Evolutionary conservation across 352 stramenopile genomes (phyloP).

Genomic region (Thraustochytrium striatum): DNA sequence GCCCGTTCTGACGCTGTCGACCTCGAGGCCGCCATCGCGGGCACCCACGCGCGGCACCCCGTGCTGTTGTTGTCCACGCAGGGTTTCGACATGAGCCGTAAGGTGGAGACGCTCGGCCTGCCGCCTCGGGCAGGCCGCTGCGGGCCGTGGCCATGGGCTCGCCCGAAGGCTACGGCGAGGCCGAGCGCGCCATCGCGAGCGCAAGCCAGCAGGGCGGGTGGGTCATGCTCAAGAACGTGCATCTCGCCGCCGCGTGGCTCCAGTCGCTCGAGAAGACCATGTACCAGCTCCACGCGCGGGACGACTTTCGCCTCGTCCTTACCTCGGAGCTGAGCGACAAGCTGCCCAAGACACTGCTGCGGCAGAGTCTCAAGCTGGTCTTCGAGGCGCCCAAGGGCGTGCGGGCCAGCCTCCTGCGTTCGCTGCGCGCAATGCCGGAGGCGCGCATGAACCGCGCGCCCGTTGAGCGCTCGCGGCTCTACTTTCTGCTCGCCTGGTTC

Average conservation of each 20-base stretch:
- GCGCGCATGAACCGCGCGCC: constrained; percentile 81
- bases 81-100: constrained; percentile 94
- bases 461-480: constrained; percentile 83
- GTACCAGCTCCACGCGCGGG: constrained; percentile 66
- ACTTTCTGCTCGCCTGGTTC: constrained; percentile 94
- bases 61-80: constrained; percentile 93
- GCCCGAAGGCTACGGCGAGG: constrained; percentile 87
- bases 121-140: constrained; percentile 82
- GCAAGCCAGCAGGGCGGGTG: constrained; percentile 93
- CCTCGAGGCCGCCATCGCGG: constrained; percentile 78
- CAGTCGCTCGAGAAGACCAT: constrained; percentile 94
- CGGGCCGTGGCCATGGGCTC: constrained; percentile 97
- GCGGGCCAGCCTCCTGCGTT: constrained; percentile 91
- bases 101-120: constrained; percentile 91
- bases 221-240: constrained; percentile 98
- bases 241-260: constrained; percentile 97
- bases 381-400: constrained; percentile 96
- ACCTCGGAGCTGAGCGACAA: constrained; percentile 94
- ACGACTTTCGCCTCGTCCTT: constrained; percentile 83
- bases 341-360: constrained; percentile 91
- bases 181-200: constrained; percentile 86
- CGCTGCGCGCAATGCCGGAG: constrained; percentile 83
- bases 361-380: constrained; percentile 93
- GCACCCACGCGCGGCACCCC: constrained; percentile 80
- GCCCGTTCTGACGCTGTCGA: constrained; percentile 74